Conservation (phyloP, 2,329 filamentous ascomycete species). For the Fusarium sterilihyphosum region DNA sequence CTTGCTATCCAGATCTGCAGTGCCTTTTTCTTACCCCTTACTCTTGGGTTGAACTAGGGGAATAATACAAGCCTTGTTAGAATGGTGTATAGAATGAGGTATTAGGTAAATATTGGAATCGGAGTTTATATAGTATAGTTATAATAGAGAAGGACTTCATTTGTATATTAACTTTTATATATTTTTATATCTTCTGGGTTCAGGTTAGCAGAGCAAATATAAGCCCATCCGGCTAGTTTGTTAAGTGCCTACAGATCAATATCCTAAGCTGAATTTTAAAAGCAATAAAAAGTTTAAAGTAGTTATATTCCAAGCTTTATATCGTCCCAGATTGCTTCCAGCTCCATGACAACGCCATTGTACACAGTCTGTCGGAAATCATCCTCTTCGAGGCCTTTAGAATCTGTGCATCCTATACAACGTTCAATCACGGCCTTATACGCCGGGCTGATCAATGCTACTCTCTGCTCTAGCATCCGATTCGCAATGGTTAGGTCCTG, state of each 20-base stretch:
- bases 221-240: no score
- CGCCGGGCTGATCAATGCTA: not conserved
- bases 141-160: no score
- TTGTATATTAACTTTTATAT: no score
- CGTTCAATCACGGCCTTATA: not conserved
- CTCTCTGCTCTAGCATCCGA: not conserved
- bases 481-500: not conserved
- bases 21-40: conserved; percentile 37
- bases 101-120: no score
- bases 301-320: not conserved
- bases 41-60: conserved; percentile 34
- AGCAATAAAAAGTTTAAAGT: not conserved
- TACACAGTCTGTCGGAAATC: not conserved
- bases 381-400: not conserved
- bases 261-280: no score
- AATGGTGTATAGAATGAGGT: no score
- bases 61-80: no score
- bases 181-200: no score
- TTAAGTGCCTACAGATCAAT: no score
- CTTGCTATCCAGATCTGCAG: conserved; percentile 39
- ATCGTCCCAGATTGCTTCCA: not conserved
- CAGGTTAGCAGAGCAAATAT: no score
- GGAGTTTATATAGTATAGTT: no score
- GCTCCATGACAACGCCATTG: not conserved
- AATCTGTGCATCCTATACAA: not conserved